Percentiles rank a stretch among this genome's conserved stretches.
These are phyloP conservation scores for Xylaria sp. DNA, from an alignment of 2,329 filamentous ascomycete genomes.

Conservation along the genomic window DNA sequence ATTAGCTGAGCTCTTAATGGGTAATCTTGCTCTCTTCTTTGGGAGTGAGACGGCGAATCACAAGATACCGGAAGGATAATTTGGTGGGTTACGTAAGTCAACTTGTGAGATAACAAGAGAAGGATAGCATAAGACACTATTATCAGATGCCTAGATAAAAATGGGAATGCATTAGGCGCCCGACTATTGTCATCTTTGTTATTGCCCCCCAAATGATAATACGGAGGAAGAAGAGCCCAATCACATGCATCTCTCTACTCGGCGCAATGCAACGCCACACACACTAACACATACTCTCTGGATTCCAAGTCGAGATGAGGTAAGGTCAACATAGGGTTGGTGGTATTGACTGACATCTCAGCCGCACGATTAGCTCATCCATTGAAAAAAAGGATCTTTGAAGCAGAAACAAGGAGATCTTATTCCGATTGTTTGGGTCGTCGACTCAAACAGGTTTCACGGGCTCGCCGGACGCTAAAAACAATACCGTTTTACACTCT, in stretches of 20 bases:
- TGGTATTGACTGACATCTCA: constrained; percentile 27
- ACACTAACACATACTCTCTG: constrained; percentile 8
- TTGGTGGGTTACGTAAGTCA: constrained; percentile 10
- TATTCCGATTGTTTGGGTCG: constrained; percentile 11
- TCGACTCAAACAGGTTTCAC: constrained; percentile 12
- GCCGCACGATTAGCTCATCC: constrained; percentile 36
- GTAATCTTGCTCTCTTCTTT: constrained; percentile 9
- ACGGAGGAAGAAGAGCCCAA: constrained; percentile 3
- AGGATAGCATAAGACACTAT: constrained; percentile 11
- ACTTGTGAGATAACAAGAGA: background rate
- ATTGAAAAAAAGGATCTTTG: constrained; percentile 3
- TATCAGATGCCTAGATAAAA: background rate
- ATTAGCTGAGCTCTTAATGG: constrained; percentile 2
- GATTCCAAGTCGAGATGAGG: constrained; percentile 6
- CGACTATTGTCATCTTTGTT: constrained; percentile 1
- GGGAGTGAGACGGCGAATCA: constrained; percentile 14
- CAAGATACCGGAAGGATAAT: background rate
- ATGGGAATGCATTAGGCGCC: constrained; percentile 1
- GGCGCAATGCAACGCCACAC: constrained; percentile 29
- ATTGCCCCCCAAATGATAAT: background rate
- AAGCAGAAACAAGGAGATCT: constrained; percentile 10
- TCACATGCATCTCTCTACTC: constrained; percentile 2
- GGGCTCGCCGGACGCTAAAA: constrained; percentile 20
- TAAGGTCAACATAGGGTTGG: background rate
- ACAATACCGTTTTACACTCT: background rate